Evolutionary conservation across 352 stramenopile genomes (phyloP).

Genomic region (Phytophthora meadii): DNA sequence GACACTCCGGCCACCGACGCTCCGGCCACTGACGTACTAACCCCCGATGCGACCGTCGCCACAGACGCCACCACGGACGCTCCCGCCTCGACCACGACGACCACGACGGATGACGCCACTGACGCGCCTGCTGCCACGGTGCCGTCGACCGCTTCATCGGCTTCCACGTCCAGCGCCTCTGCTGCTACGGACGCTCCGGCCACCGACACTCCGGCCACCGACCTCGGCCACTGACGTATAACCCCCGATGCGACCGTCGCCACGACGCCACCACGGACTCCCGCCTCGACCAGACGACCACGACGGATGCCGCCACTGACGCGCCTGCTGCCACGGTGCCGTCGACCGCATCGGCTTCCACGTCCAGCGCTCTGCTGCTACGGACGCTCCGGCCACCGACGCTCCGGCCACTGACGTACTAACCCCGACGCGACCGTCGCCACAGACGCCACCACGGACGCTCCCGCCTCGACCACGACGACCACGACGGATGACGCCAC

Average conservation of each 20-base stretch:
- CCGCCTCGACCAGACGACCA: too few species aligned
- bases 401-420: not conserved
- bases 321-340: not conserved
- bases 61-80: not conserved
- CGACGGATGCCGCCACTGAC: too few species aligned
- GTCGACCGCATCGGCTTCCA: not conserved
- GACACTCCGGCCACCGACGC: too few species aligned
- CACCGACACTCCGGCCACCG: not conserved
- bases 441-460: too few species aligned
- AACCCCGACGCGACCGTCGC: too few species aligned
- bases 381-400: not conserved
- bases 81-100: not conserved
- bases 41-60: too few species aligned
- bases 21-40: too few species aligned
- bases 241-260: not conserved
- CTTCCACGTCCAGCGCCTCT: too few species aligned
- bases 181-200: not conserved
- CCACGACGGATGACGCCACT: not conserved
- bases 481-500: not conserved
- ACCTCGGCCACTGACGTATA: not conserved
- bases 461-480: too few species aligned
- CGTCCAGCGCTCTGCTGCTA: too few species aligned
- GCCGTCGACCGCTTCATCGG: not conserved
- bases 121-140: not conserved
- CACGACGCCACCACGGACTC: not conserved